Conservation (phyloP, 2,329 filamentous ascomycete genomes). For the Trichoderma koningiopsis region DNA sequence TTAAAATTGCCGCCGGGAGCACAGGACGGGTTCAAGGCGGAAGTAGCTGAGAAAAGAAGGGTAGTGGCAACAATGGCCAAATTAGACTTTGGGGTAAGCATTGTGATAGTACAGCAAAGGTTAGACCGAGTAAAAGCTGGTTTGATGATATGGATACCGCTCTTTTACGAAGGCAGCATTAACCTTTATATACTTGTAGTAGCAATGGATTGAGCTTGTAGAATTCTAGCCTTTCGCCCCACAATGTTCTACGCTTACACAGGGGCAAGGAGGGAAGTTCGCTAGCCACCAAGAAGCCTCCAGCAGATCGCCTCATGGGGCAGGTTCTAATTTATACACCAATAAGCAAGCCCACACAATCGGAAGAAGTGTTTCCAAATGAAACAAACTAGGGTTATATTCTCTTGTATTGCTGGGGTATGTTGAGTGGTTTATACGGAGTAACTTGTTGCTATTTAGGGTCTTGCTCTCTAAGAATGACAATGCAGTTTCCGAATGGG, state of each 20-base stretch:
- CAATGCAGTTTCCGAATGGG: too few species aligned
- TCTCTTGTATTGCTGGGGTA: too few species aligned
- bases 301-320: neutral
- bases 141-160: neutral
- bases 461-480: too few species aligned
- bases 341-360: neutral
- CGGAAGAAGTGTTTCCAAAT: neutral
- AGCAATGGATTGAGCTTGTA: neutral
- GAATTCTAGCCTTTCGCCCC: neutral
- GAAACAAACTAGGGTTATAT: neutral
- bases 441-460: too few species aligned
- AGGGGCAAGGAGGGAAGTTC: neutral
- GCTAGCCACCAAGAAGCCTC: neutral
- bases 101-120: neutral
- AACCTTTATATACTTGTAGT: neutral
- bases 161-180: neutral
- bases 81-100: neutral
- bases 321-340: neutral
- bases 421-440: too few species aligned
- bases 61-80: neutral
- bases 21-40: constrained; percentile 8
- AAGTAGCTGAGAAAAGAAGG: neutral
- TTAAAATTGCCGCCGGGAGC: constrained; percentile 37
- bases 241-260: neutral
- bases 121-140: neutral